phyloP scores from a whole-genome alignment of 345 rosid genomes.

The Gynandropsis gynandra region DNA sequence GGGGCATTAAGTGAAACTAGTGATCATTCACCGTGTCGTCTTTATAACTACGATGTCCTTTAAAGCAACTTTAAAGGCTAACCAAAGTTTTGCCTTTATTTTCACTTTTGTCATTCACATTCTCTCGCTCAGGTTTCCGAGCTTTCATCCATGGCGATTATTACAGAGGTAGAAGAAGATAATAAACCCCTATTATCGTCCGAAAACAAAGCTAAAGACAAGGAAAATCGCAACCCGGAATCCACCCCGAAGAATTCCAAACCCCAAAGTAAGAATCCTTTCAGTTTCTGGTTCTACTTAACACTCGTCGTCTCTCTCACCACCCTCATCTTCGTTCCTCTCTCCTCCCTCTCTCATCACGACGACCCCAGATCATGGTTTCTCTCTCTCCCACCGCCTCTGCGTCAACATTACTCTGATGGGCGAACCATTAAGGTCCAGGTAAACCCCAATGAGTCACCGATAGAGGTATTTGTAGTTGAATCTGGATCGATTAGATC shows the following conservation, averaged over 20 bases:
- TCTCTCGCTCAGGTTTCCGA: conserved; percentile 6
- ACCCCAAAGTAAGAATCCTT: conserved; percentile 38
- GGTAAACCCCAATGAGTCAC: conserved; percentile 32
- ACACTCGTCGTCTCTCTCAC: conserved; percentile 46
- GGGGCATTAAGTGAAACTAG: background rate
- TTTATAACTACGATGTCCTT: too few species aligned
- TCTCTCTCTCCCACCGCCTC: conserved; percentile 57
- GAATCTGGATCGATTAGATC: conserved; percentile 37
- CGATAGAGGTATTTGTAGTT: conserved; percentile 54
- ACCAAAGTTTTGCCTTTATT: conserved; percentile 1
- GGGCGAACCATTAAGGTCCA: conserved; percentile 79
- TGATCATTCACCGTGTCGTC: too few species aligned
- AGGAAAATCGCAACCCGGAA: conserved; percentile 14
- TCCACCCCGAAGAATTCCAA: conserved; percentile 24
- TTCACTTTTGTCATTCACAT: background rate
- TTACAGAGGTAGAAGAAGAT: conserved; percentile 50
- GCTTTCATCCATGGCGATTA: conserved; percentile 51
- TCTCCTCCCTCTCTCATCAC: conserved; percentile 37
- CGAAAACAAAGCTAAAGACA: conserved; percentile 3
- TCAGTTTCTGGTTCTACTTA: conserved; percentile 78
- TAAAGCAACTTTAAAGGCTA: background rate
- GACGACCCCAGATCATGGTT: conserved; percentile 80
- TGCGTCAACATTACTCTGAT: conserved; percentile 73
- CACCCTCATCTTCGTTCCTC: conserved; percentile 38
- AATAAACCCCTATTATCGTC: conserved; percentile 22